A percentile compares a stretch with the other conserved stretches of the same genome.
These are phyloP conservation scores for Polytrichum commune DNA, from an alignment of 225 moss, liverwort and hornwort genomes.

Conservation along the genomic window DNA sequence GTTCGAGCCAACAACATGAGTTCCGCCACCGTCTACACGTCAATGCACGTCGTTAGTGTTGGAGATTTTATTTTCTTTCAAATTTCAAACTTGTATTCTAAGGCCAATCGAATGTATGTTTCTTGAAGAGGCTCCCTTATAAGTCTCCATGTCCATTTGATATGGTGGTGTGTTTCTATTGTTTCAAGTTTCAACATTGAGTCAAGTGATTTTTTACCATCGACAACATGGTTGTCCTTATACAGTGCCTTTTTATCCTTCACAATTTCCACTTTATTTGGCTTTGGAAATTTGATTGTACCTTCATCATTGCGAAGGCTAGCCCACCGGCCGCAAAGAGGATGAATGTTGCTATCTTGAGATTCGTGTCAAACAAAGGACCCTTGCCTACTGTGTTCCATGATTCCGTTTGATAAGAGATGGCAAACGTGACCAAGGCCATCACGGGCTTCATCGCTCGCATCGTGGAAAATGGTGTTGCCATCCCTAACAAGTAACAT, in stretches of 20 bases:
- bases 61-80: background rate
- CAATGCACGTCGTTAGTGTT: slow-evolving; percentile 7
- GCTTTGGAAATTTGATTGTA: background rate
- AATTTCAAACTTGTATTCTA: background rate
- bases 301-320: slow-evolving; percentile 39
- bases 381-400: slow-evolving; percentile 37
- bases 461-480: slow-evolving; percentile 58
- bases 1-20: slow-evolving; percentile 49
- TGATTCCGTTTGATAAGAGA: slow-evolving; percentile 49
- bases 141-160: background rate
- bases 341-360: slow-evolving; percentile 29
- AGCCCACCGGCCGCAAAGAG: slow-evolving; percentile 37
- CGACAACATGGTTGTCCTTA: no score
- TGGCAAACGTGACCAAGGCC: slow-evolving; percentile 34
- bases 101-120: background rate
- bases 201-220: no score
- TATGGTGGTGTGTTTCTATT: no score
- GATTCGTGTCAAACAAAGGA: slow-evolving; percentile 28
- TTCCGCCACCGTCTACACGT: slow-evolving; percentile 46
- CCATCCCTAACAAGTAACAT: slow-evolving; percentile 29
- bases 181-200: no score
- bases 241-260: no score
- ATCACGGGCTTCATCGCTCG: slow-evolving; percentile 51
- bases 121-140: background rate
- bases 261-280: no score